A percentile compares a stretch with the other conserved stretches of the same genome.
Evolutionary conservation across 1,284 basidiomycete genomes (phyloP).

Genomic region (Ceratobasidium sp.): DNA sequence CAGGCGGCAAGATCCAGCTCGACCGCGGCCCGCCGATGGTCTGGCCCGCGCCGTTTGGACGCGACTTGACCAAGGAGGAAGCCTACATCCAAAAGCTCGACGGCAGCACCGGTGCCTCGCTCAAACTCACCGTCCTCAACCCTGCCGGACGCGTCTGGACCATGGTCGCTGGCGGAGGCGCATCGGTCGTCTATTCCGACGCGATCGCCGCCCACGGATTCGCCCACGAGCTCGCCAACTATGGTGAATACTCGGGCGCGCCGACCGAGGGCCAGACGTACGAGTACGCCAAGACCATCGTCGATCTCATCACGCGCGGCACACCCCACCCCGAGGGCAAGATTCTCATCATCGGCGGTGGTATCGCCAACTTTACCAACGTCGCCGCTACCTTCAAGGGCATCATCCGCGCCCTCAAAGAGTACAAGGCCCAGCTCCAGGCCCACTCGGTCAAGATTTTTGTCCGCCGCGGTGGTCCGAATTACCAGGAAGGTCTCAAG

Average conservation of each 20-base stretch:
- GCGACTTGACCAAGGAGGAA: conserved; percentile 98
- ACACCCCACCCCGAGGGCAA: conserved; percentile 87
- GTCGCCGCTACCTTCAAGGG: conserved; percentile 99
- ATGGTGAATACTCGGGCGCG: conserved; percentile 99
- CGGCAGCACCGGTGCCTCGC: conserved; percentile 94
- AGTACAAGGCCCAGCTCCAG: conserved; percentile 88
- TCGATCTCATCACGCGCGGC: conserved; percentile 96
- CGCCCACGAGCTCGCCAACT: conserved; percentile 98
- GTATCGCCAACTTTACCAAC: conserved; percentile 99
- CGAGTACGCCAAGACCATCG: conserved; percentile 99
- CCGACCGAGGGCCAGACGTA: conserved; percentile 99
- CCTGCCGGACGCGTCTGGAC: conserved; percentile 97
- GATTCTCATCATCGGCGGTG: conserved; percentile 99
- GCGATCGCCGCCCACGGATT: conserved; percentile 97
- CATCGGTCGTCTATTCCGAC: conserved; percentile 89
- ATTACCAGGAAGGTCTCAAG: conserved; percentile 99
- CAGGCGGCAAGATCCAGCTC: conserved; percentile 69
- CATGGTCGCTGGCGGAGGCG: conserved; percentile 93
- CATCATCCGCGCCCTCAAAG: conserved; percentile 96
- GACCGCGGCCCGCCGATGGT: conserved; percentile 96
- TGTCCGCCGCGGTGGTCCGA: conserved; percentile 97
- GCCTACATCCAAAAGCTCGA: conserved; percentile 99
- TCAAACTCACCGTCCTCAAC: conserved; percentile 98
- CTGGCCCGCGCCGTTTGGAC: conserved; percentile 98
- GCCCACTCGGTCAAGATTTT: conserved; percentile 91